These are phyloP conservation scores for Staphylotrichum longicolle DNA, from an alignment of 495 filamentous ascomycete genomes.

Conservation along the genomic window DNA sequence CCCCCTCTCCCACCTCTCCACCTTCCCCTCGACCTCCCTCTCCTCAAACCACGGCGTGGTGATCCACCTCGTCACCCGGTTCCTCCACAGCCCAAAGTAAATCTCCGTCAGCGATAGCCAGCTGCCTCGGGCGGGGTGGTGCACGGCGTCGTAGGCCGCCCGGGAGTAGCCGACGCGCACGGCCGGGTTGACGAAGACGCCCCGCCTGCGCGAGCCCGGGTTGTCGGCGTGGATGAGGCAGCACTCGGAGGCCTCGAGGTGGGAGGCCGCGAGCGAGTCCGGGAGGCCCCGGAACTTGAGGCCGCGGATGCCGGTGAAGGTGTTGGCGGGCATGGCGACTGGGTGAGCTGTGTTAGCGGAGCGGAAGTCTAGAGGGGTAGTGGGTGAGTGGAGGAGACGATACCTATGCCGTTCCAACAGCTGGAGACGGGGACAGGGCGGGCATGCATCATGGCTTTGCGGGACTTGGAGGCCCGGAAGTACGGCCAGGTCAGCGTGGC, in stretches of 20 bases:
- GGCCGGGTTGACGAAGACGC: conserved; percentile 74
- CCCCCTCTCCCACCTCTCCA: conserved; percentile 44
- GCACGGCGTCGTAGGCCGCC: conserved; percentile 52
- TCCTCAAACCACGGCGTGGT: conserved; percentile 34
- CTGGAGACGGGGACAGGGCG: conserved; percentile 65
- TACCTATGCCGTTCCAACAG: conserved; percentile 82
- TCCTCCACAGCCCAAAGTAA: conserved; percentile 51
- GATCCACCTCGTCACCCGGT: conserved; percentile 27
- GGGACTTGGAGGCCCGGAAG: conserved; percentile 62
- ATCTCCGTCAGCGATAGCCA: conserved; percentile 37
- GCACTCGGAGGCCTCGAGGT: conserved; percentile 79
- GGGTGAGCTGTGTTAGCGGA: conserved; percentile 16
- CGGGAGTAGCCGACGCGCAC: conserved; percentile 71
- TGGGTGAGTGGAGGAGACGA: not conserved
- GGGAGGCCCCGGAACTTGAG: conserved; percentile 66
- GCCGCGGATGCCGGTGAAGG: conserved; percentile 28
- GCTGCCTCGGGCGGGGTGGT: conserved; percentile 21
- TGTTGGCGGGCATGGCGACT: conserved; percentile 41
- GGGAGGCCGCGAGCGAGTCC: conserved; percentile 62
- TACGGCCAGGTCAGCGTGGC: conserved; percentile 72
- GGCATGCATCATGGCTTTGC: conserved; percentile 53
- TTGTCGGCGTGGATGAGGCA: conserved; percentile 83
- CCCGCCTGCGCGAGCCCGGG: conserved; percentile 44
- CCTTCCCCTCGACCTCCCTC: conserved; percentile 37
- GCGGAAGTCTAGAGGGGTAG: conserved; percentile 16